These are phyloP conservation scores for Auriculariales sp. DNA, from an alignment of 768 basidiomycete genomes.

Conservation along the genomic window DNA sequence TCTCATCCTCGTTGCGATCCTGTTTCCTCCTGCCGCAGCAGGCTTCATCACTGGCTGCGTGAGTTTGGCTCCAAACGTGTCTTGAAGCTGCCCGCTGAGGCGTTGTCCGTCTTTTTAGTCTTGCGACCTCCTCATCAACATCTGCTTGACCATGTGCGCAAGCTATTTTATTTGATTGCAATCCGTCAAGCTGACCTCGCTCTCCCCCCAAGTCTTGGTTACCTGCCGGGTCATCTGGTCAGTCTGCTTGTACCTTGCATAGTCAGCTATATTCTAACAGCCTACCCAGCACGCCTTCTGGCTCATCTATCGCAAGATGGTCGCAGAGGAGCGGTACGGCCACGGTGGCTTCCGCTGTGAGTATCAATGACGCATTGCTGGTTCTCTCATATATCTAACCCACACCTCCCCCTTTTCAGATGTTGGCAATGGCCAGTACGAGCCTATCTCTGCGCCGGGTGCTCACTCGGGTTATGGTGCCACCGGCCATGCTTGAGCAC, in stretches of 20 bases:
- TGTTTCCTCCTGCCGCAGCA: conserved; percentile 73
- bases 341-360: conserved; percentile 60
- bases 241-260: conserved; percentile 9
- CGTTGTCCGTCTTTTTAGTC: conserved; percentile 9
- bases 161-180: not conserved
- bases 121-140: conserved; percentile 78
- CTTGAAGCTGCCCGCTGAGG: not conserved
- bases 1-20: conserved; percentile 66
- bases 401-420: conserved; percentile 12
- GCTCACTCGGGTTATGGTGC: conserved; percentile 18
- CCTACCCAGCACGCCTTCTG: conserved; percentile 59
- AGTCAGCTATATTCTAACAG: not conserved
- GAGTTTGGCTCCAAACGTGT: not conserved
- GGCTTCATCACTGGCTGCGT: conserved; percentile 65
- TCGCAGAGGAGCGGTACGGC: conserved; percentile 74
- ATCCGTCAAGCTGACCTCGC: not conserved
- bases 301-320: conserved; percentile 83
- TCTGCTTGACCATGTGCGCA: conserved; percentile 47
- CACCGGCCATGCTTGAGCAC: conserved; percentile 6
- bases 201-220: conserved; percentile 42
- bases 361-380: conserved; percentile 15
- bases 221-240: conserved; percentile 52
- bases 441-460: conserved; percentile 11
- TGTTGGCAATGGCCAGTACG: conserved; percentile 24
- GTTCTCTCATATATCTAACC: not conserved